A percentile compares a stretch with the other conserved stretches of the same genome.
These are phyloP conservation scores for Debaryomycetaceae sp. DNA, from an alignment of 1,139 yeast genomes.

Conservation along the genomic window DNA sequence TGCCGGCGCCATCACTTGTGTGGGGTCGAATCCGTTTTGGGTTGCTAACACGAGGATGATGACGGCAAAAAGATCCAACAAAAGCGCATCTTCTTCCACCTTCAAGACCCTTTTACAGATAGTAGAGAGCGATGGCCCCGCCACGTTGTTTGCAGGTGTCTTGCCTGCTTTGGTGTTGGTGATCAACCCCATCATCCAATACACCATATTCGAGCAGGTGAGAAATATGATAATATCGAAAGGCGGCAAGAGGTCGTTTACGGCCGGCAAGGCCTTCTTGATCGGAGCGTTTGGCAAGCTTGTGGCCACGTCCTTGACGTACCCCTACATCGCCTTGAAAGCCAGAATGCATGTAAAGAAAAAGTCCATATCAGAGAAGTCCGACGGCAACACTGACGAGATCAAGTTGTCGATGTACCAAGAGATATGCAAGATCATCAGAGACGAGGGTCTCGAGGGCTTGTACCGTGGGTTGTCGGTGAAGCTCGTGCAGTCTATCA, in stretches of 20 bases:
- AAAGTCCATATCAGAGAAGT: slow-evolving; percentile 28
- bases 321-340: slow-evolving; percentile 88
- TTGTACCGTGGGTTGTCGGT: slow-evolving; percentile 80
- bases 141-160: slow-evolving; percentile 76
- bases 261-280: slow-evolving; percentile 71
- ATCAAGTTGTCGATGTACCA: slow-evolving; percentile 37
- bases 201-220: slow-evolving; percentile 85
- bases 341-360: slow-evolving; percentile 77
- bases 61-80: slow-evolving; percentile 51
- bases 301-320: slow-evolving; percentile 80
- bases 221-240: slow-evolving; percentile 60
- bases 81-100: slow-evolving; percentile 34
- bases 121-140: slow-evolving; percentile 65
- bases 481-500: slow-evolving; percentile 76
- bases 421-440: slow-evolving; percentile 28
- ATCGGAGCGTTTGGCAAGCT: slow-evolving; percentile 90
- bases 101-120: slow-evolving; percentile 58
- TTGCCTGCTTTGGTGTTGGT: slow-evolving; percentile 85
- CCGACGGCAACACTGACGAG: slow-evolving; percentile 14
- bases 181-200: slow-evolving; percentile 85
- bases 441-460: slow-evolving; percentile 39
- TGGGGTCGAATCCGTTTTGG: slow-evolving; percentile 93
- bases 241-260: slow-evolving; percentile 44
- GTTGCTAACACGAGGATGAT: slow-evolving; percentile 83
- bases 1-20: slow-evolving; percentile 84